phyloP scores from a whole-genome alignment of 163 green algal genomes.

The Chloromonas sp. region DNA sequence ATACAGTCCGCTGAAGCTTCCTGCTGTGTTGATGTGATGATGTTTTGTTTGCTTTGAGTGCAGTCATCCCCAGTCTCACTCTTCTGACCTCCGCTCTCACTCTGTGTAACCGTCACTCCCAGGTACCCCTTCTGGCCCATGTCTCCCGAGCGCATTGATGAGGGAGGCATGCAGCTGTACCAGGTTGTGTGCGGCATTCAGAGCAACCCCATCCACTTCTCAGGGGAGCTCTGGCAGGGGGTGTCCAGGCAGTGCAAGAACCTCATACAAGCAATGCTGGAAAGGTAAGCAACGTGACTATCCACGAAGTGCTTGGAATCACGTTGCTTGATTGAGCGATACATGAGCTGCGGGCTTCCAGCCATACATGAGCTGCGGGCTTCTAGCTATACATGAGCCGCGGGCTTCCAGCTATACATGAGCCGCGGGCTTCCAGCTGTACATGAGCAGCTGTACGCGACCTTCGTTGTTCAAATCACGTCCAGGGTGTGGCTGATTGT shows the following conservation, averaged over 20 bases:
- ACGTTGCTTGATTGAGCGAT: too few species aligned
- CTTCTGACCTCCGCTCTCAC: too few species aligned
- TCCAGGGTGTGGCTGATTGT: too few species aligned
- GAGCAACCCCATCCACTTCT: not conserved
- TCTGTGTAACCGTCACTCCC: too few species aligned
- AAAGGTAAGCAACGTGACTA: not conserved
- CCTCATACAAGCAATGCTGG: conserved; percentile 1
- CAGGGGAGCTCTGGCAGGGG: not conserved
- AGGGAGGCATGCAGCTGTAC: not conserved
- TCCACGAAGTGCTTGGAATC: too few species aligned
- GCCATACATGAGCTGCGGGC: not conserved
- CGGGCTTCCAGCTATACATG: not conserved
- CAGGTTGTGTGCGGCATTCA: conserved; percentile 5
- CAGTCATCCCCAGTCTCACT: too few species aligned
- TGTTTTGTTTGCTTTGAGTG: too few species aligned
- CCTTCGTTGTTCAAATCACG: too few species aligned
- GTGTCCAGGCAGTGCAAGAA: conserved; percentile 4
- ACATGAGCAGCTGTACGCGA: too few species aligned
- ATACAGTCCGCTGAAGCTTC: too few species aligned
- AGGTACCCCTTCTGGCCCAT: conserved; percentile 5
- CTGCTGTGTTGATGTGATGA: too few species aligned
- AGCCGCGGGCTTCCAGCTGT: too few species aligned
- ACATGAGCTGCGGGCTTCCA: not conserved
- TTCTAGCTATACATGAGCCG: not conserved
- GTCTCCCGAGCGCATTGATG: not conserved